Evolutionary conservation across 129 eudicot genomes (phyloP).

Genomic region (Tanacetum coccineum): DNA sequence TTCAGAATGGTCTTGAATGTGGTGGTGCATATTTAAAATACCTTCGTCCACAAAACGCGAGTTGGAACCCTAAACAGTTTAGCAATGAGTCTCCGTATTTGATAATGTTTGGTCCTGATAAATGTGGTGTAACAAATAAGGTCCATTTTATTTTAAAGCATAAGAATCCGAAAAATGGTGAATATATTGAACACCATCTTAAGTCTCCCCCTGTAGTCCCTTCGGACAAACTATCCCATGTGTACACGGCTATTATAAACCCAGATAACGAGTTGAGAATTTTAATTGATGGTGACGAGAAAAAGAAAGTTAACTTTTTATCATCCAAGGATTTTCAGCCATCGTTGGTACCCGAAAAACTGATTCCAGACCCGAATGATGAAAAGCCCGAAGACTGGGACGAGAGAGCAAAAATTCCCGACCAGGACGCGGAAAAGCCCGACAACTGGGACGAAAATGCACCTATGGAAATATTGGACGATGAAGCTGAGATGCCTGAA

Average conservation of each 20-base stretch:
- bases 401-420: conserved; percentile 84
- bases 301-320: conserved; percentile 84
- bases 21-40: conserved; percentile 41
- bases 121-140: conserved; percentile 92
- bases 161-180: conserved; percentile 85
- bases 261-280: conserved; percentile 63
- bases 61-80: conserved; percentile 83
- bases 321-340: conserved; percentile 83
- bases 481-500: conserved; percentile 79
- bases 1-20: conserved; percentile 83
- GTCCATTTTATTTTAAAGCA: conserved; percentile 92
- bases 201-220: conserved; percentile 87
- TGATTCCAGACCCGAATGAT: conserved; percentile 92
- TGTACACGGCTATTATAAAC: conserved; percentile 79
- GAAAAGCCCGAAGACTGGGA: conserved; percentile 96
- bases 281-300: conserved; percentile 88
- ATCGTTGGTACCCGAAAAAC: conserved; percentile 67
- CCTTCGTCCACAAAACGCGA: conserved; percentile 91
- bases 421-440: conserved; percentile 79
- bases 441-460: conserved; percentile 99
- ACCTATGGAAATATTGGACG: conserved; percentile 89
- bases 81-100: conserved; percentile 91
- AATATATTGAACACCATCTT: conserved; percentile 82
- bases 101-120: conserved; percentile 93
- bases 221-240: conserved; percentile 80